Base-by-base conservation (phyloP, 1,139 yeast genomes). In the Pichia norvegensis region DNA sequence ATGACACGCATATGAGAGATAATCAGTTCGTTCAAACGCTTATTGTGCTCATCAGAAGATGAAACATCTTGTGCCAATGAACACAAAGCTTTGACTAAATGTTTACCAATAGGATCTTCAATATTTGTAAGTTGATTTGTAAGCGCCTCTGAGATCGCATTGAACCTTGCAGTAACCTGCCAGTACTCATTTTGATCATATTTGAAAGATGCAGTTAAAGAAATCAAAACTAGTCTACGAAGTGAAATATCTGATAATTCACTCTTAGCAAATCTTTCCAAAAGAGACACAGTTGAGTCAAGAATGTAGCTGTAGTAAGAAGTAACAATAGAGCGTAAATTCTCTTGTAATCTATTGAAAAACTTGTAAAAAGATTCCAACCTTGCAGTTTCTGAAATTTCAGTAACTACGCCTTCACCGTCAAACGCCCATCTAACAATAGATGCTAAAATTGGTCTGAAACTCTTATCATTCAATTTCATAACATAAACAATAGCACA, bases 121-220 rank as follows among this genome's bases (percentile, higher is more conserved):
- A 85, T 74, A 53, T 74, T 76, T 9, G 68, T 60, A 50, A 90
- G 70, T 67, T 88, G 96, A 20, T 67, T 67, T 50, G 85, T 68
- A 49, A 94, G 72, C 16, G 84, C 76, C 31, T 64, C 69, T 20
- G 80, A 74, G 36, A 88, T 74, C 49, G 78, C 67, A 41, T 85
- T 95, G 61, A 88, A 92, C 62, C 97, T 78, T 36, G 86, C 79
- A 49, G 83, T 84, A 44, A 88, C 80, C 48, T 85, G 83, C 97
- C 98, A 92, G 68, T 85, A 92, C 60, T 92, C 97, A 57, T 85
- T 95, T 60, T 84, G 85, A 60, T 90, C 97, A 60, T 80, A 84
- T 58, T 81, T 86, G 70, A 90, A 87, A 2, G 95, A 81, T 1
- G 86, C 73, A 1, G 81, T 77, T 52, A 90, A 68, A 0, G 95